Percentiles rank a stretch among this genome's conserved stretches.
These are phyloP conservation scores for Chlorella sp. DNA, from an alignment of 139 green algal genomes.

Conservation along the genomic window DNA sequence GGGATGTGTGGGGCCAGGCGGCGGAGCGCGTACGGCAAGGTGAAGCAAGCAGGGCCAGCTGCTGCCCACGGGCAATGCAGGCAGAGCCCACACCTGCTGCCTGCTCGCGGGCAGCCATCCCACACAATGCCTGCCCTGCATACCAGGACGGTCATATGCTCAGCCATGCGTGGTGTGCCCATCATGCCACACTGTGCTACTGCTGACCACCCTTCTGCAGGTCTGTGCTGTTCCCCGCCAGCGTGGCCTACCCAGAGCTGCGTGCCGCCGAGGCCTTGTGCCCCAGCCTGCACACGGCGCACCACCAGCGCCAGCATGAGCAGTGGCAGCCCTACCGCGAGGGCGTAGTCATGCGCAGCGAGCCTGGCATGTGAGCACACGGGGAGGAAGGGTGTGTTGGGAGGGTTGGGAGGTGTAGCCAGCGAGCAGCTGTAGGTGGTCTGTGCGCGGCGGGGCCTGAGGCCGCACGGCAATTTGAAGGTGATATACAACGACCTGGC, in stretches of 20 bases:
- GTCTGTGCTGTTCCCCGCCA: background rate
- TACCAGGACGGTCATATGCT: no score
- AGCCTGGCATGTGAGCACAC: conserved; percentile 12
- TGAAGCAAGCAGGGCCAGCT: no score
- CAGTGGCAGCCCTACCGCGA: conserved; percentile 9
- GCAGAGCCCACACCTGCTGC: no score
- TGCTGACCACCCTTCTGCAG: conserved; percentile 26
- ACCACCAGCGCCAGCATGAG: background rate
- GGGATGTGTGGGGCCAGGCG: no score
- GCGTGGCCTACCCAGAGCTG: conserved; percentile 5
- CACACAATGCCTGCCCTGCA: no score
- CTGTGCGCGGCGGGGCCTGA: background rate
- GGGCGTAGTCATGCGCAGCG: conserved; percentile 14
- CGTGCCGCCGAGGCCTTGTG: conserved; percentile 3
- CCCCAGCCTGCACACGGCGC: conserved; percentile 4
- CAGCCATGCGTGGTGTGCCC: no score
- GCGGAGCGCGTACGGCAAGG: no score
- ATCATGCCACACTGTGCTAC: no score
- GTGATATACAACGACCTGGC: background rate
- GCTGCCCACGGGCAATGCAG: no score
- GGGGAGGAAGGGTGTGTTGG: no score
- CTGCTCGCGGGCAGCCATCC: no score
- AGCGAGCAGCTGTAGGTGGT: background rate
- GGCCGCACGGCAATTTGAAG: background rate
- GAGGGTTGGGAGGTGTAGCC: background rate